Conservation (phyloP, 495 filamentous ascomycete species). For the Pyrenula massariospora region DNA sequence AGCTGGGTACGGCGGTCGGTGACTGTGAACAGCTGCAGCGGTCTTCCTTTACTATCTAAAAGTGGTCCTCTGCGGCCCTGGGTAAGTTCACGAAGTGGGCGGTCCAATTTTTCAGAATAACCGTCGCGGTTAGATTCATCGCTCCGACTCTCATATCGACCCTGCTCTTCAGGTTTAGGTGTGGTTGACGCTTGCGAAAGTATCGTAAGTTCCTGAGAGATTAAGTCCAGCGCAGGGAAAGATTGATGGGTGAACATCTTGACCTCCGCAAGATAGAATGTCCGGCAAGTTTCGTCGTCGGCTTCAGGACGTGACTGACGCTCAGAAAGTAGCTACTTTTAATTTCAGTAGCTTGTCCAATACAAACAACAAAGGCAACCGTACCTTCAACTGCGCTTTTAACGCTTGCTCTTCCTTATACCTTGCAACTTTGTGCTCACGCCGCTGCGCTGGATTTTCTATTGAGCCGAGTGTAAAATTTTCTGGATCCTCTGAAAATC, state of each 20-base stretch:
- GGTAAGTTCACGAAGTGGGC: constrained; percentile 41
- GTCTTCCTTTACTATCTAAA: constrained; percentile 70
- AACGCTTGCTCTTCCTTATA: constrained; percentile 81
- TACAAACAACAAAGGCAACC: constrained; percentile 2
- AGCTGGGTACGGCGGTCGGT: constrained; percentile 66
- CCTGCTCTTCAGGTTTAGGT: constrained; percentile 14
- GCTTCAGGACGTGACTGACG: constrained; percentile 47
- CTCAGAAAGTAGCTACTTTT: constrained; percentile 42
- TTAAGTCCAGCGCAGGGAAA: constrained; percentile 73
- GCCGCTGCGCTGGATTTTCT: constrained; percentile 57
- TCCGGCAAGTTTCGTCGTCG: constrained; percentile 70
- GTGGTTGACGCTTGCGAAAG: constrained; percentile 52
- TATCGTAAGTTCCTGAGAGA: constrained; percentile 74
- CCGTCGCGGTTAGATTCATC: constrained; percentile 25
- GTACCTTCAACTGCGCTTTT: constrained; percentile 68
- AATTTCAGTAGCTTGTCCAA: neutral
- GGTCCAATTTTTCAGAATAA: constrained; percentile 71
- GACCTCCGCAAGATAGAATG: constrained; percentile 65
- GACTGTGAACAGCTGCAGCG: constrained; percentile 83
- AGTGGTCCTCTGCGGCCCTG: constrained; percentile 57
- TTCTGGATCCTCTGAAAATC: constrained; percentile 52
- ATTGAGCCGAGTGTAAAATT: constrained; percentile 58
- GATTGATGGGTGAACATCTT: constrained; percentile 62
- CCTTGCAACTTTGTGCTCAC: constrained; percentile 74
- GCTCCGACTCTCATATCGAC: constrained; percentile 30